A percentile compares a stretch with the other conserved stretches of the same genome.
Evolutionary conservation across 495 filamentous ascomycete genomes (phyloP).

Genomic region (Aspergillus asperescens): DNA sequence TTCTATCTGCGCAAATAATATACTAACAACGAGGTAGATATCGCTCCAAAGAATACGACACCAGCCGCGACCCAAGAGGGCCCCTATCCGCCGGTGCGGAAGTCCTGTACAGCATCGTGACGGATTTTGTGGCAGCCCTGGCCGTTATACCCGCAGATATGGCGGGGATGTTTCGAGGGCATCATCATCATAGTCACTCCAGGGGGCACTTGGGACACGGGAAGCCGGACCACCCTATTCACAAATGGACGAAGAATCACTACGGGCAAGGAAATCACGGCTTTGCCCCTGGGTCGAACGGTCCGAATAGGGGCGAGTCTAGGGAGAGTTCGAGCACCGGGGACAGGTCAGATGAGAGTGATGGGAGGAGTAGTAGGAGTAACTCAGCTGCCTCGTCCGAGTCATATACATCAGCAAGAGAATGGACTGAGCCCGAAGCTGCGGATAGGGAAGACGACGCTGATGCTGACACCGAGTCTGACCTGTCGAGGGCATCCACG

Average conservation of each 20-base stretch:
- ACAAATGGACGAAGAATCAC: background rate
- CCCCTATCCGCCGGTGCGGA: slow-evolving; percentile 67
- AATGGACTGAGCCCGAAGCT: background rate
- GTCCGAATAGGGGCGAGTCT: background rate
- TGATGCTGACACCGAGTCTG: too few species aligned
- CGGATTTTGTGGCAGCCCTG: slow-evolving; percentile 71
- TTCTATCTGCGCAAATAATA: background rate
- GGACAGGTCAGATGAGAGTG: background rate
- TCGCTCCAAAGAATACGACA: slow-evolving; percentile 63
- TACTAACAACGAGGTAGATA: slow-evolving; percentile 42
- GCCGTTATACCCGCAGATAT: slow-evolving; percentile 77
- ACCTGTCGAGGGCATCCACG: background rate
- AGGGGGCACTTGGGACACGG: background rate
- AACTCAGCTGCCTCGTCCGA: too few species aligned
- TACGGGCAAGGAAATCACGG: background rate
- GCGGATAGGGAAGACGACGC: background rate
- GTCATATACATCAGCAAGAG: slow-evolving; percentile 6
- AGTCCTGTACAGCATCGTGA: slow-evolving; percentile 68
- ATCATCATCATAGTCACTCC: slow-evolving; percentile 1
- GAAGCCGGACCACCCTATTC: background rate
- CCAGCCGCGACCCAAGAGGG: slow-evolving; percentile 65
- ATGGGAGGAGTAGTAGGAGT: background rate
- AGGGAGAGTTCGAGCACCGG: background rate
- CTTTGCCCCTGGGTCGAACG: background rate
- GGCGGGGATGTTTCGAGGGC: slow-evolving; percentile 41